Evolutionary conservation across 2,329 filamentous ascomycete genomes (phyloP).

Genomic region (Talaromyces sp.): DNA sequence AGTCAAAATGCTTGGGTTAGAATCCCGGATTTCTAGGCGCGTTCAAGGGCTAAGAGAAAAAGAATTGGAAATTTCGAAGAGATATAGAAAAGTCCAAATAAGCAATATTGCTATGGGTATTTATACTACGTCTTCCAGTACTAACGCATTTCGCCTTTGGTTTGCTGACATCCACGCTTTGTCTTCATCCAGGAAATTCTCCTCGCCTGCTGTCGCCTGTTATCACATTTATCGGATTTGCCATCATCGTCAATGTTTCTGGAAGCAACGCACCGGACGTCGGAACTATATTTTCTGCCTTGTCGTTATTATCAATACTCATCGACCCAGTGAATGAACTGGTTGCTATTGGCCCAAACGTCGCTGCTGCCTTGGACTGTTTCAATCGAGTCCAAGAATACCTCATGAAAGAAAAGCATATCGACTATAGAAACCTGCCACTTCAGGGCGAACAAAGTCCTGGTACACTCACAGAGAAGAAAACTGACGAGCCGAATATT

Average conservation of each 20-base stretch:
- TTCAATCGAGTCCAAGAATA: constrained; percentile 42
- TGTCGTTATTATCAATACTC: constrained; percentile 26
- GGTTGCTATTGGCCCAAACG: constrained; percentile 27
- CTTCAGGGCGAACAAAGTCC: neutral
- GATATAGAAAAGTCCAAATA: constrained; percentile 39
- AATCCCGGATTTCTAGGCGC: constrained; percentile 34
- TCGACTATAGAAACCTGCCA: constrained; percentile 3
- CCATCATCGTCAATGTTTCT: neutral
- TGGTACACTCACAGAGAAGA: neutral
- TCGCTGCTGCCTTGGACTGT: constrained; percentile 39
- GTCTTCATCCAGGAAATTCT: constrained; percentile 1
- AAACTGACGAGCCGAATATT: neutral
- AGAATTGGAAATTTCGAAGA: constrained; percentile 41
- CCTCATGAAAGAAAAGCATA: constrained; percentile 19
- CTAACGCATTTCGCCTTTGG: neutral
- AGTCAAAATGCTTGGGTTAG: constrained; percentile 50
- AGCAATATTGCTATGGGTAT: constrained; percentile 38
- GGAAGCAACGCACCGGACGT: constrained; percentile 23
- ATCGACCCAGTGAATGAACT: constrained; percentile 24
- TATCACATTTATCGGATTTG: constrained; percentile 13
- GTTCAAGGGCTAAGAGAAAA: constrained; percentile 39
- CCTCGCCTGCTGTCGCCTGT: constrained; percentile 11
- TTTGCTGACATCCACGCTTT: neutral
- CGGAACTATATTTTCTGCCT: constrained; percentile 24
- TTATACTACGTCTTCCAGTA: neutral